Evolutionary conservation across 768 basidiomycete species (phyloP).

Genomic region (Boletellus ananiceps): DNA sequence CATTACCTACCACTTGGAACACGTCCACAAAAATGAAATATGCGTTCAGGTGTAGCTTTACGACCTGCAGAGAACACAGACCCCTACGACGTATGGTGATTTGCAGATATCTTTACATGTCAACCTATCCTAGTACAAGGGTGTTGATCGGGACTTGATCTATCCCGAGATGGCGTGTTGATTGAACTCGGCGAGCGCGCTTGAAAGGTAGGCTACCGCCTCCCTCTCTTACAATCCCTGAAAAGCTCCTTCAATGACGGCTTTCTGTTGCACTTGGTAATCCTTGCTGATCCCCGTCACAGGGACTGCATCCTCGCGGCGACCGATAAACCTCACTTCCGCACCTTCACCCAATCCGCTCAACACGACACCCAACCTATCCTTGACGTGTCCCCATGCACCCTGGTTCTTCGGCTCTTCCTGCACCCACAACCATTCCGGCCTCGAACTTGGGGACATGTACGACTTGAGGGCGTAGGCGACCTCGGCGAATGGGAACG

Average conservation of each 20-base stretch:
- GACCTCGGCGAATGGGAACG: conserved; percentile 74
- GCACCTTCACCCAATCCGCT: conserved; percentile 30
- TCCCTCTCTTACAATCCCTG: conserved; percentile 32
- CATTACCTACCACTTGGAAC: not conserved
- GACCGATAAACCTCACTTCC: conserved; percentile 54
- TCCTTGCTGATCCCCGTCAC: conserved; percentile 71
- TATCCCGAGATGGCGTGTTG: no score
- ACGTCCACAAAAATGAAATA: no score
- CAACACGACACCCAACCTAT: conserved; percentile 53
- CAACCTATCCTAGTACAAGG: no score
- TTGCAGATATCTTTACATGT: no score
- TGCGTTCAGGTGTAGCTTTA: no score
- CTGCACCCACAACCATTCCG: conserved; percentile 60
- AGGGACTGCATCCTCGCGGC: conserved; percentile 68
- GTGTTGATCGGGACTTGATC: no score
- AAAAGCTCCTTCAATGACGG: conserved; percentile 57
- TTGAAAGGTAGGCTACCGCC: no score
- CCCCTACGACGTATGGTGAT: no score
- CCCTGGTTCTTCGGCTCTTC: conserved; percentile 91
- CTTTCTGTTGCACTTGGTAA: conserved; percentile 62
- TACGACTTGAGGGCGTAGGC: conserved; percentile 45
- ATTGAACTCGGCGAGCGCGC: not conserved
- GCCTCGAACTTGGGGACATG: conserved; percentile 35
- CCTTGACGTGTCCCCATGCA: conserved; percentile 61
- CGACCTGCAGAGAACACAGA: no score